phyloP scores from a whole-genome alignment of 2,329 filamentous ascomycete genomes.

The Paecilomyces variotii region DNA sequence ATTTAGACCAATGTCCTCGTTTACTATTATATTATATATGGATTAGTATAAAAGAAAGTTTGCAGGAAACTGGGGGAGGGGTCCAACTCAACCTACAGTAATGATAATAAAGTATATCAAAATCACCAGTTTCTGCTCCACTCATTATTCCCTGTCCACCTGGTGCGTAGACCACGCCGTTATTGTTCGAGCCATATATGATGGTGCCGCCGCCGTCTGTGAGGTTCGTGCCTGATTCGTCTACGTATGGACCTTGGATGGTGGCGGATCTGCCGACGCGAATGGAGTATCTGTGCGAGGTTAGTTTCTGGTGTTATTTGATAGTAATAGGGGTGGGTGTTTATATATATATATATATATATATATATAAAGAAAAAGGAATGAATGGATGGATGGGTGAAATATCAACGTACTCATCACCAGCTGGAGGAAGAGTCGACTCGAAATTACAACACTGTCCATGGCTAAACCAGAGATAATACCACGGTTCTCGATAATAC shows the following conservation, averaged over 20 bases:
- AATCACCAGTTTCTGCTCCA: conserved; percentile 10
- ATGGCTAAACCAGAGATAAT: conserved; percentile 33
- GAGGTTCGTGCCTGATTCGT: conserved; percentile 18
- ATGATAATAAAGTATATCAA: conserved; percentile 33
- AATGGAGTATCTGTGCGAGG: conserved; percentile 21
- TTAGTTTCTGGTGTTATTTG: background rate
- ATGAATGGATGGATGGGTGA: too few relatives aligned
- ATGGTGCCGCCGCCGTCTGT: conserved; percentile 26
- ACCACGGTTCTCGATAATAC: conserved; percentile 26
- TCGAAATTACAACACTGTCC: conserved; percentile 29
- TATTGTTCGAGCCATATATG: conserved; percentile 31
- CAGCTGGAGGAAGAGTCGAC: conserved; percentile 16
- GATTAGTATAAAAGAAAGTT: background rate
- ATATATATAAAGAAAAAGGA: too few relatives aligned
- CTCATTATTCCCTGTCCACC: conserved; percentile 28
- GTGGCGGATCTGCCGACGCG: conserved; percentile 26
- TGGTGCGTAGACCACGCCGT: conserved; percentile 26
- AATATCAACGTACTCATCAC: conserved; percentile 20
- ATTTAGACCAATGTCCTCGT: conserved; percentile 23
- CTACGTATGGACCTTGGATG: conserved; percentile 26
- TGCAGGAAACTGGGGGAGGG: too few relatives aligned
- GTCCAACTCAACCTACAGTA: conserved; percentile 18
- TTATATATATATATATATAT: too few relatives aligned
- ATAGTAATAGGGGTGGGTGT: too few relatives aligned
- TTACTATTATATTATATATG: conserved; percentile 13